phyloP scores from a whole-genome alignment of 148 eudicot genomes.

The Fagopyrum esculentum region DNA sequence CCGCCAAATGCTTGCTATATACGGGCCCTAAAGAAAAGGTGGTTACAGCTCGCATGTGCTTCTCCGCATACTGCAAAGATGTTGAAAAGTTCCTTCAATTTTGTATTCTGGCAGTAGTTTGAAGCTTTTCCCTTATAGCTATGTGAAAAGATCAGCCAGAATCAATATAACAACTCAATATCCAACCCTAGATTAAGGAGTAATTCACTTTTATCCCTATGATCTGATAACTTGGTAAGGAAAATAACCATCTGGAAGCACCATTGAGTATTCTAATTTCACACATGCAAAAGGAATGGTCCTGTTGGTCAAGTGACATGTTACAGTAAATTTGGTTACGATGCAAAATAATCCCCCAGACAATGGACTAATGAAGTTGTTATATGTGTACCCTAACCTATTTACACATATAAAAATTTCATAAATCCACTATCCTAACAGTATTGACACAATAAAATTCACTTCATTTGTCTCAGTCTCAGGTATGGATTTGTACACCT shows the following conservation, averaged over 20 bases:
- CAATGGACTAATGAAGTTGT: too few species aligned
- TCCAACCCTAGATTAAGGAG: not conserved
- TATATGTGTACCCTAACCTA: too few species aligned
- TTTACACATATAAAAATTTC: not conserved
- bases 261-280: not conserved
- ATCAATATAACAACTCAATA: not conserved
- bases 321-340: not conserved
- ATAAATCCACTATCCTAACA: not conserved
- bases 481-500: not conserved
- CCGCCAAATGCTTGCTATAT: not conserved
- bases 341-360: too few species aligned
- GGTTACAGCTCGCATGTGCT: not conserved
- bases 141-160: not conserved
- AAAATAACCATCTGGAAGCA: not conserved
- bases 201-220: not conserved
- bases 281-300: slow-evolving; percentile 75
- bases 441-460: not conserved
- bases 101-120: not conserved
- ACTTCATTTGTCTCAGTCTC: not conserved
- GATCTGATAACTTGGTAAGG: not conserved
- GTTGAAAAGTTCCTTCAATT: not conserved
- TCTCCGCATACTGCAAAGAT: not conserved
- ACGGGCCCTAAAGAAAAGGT: not conserved
- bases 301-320: slow-evolving; percentile 36
- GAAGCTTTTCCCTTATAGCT: not conserved